Conservation (phyloP, 495 filamentous ascomycete genomes). For the Podospora bellae-mahoneyi region DNA sequence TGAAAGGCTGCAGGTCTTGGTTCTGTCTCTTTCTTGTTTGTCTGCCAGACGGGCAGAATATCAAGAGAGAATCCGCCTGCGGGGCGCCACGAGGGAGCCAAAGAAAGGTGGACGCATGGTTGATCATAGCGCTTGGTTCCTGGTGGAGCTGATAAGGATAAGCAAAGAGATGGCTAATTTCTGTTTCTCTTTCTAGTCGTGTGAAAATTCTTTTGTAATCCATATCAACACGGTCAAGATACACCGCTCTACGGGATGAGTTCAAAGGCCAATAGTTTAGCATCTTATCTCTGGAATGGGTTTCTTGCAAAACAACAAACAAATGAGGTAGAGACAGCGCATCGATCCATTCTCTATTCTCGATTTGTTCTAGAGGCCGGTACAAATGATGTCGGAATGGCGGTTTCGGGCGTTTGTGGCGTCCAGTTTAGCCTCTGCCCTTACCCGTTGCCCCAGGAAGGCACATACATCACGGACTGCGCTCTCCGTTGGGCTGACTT, state of each 20-base stretch:
- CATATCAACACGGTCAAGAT: background rate
- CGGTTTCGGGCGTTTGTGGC: slow-evolving; percentile 2
- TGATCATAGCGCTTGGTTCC: background rate
- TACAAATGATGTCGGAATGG: slow-evolving; percentile 6
- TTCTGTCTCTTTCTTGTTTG: background rate
- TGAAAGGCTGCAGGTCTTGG: slow-evolving; percentile 7
- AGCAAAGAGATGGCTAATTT: background rate
- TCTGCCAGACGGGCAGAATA: background rate
- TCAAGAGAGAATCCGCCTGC: background rate
- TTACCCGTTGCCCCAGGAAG: slow-evolving; percentile 5
- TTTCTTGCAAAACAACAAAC: background rate
- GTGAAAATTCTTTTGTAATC: background rate
- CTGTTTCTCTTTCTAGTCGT: background rate
- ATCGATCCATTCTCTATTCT: background rate
- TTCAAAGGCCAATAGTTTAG: background rate
- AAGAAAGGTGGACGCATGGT: background rate
- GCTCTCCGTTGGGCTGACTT: background rate
- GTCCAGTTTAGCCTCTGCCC: background rate
- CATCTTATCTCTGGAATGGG: background rate
- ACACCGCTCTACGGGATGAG: background rate
- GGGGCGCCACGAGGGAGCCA: background rate
- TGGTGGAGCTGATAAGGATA: background rate
- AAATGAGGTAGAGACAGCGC: background rate
- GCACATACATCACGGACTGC: background rate
- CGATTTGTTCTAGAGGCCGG: background rate